These are phyloP conservation scores for Reticulomyxa filosa DNA, from an alignment of 78 protist species.

Conservation along the genomic window DNA sequence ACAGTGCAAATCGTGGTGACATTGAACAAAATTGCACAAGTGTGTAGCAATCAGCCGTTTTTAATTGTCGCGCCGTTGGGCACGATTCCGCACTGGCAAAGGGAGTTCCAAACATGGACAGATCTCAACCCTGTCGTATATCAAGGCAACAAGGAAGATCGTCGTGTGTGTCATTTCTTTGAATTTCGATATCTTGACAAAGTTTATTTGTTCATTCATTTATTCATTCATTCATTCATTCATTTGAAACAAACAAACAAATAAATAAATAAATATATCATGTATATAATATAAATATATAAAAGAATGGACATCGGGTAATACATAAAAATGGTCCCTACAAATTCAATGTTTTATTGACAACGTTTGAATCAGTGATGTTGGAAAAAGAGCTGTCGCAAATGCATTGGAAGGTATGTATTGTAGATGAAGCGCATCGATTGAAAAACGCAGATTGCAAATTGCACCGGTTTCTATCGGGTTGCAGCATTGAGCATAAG, in stretches of 20 bases:
- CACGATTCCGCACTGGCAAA: constrained; percentile 69
- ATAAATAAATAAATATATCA: too few species aligned
- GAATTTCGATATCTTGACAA: too few species aligned
- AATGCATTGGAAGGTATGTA: background rate
- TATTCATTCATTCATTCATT: too few species aligned
- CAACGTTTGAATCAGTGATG: constrained; percentile 19
- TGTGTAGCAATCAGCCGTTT: constrained; percentile 51
- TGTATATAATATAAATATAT: too few species aligned
- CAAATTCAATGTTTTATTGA: constrained; percentile 20
- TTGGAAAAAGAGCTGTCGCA: background rate
- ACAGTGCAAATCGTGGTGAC: constrained; percentile 8
- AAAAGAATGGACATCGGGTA: too few species aligned
- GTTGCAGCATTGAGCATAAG: background rate
- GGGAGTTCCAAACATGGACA: constrained; percentile 40
- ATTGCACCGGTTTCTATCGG: background rate
- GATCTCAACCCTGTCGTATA: background rate
- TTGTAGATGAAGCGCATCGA: constrained; percentile 36
- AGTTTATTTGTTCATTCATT: too few species aligned
- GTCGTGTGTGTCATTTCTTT: too few species aligned
- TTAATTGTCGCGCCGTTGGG: constrained; percentile 86
- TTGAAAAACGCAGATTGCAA: constrained; percentile 11
- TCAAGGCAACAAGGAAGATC: background rate
- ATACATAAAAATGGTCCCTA: background rate
- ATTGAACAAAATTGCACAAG: background rate
- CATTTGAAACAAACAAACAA: too few species aligned